These are phyloP conservation scores for Rhynchosporium graminicola DNA, from an alignment of 2,329 filamentous ascomycete genomes.

Conservation along the genomic window DNA sequence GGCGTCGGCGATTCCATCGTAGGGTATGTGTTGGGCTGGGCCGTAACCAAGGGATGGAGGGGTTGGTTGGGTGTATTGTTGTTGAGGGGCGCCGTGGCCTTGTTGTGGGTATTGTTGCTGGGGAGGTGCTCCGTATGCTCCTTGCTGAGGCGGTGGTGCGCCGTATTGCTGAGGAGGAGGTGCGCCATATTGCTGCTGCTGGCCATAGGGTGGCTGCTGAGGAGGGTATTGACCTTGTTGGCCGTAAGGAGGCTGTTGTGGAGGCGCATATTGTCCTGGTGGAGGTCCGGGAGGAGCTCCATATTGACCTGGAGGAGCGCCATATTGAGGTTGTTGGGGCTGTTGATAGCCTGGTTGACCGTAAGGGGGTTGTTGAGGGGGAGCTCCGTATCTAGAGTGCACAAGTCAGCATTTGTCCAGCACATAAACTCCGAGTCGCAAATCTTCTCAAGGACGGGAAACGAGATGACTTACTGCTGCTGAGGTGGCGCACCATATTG, in stretches of 20 bases:
- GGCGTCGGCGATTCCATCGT: conserved; percentile 69
- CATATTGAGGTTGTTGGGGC: conserved; percentile 8
- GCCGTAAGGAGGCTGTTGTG: conserved; percentile 21
- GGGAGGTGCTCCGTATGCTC: conserved; percentile 27
- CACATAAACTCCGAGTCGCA: neutral
- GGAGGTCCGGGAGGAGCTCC: conserved; percentile 19
- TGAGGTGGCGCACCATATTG: conserved; percentile 26
- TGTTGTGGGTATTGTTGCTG: conserved; percentile 35
- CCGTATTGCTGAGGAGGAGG: conserved; percentile 17
- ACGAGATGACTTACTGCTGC: conserved; percentile 22
- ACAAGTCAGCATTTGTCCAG: conserved; percentile 2
- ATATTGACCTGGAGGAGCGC: conserved; percentile 6
- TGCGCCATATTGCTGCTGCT: conserved; percentile 11
- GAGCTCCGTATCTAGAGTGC: conserved; percentile 19
- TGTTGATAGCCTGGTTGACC: too few species aligned
- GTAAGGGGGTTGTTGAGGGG: conserved; percentile 14
- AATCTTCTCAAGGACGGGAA: too few species aligned
- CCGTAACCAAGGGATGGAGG: conserved; percentile 75
- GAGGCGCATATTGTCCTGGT: conserved; percentile 29
- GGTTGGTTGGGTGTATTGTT: conserved; percentile 51
- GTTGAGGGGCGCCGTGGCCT: conserved; percentile 41
- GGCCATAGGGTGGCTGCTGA: conserved; percentile 27
- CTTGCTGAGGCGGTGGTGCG: conserved; percentile 10
- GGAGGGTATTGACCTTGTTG: conserved; percentile 22
- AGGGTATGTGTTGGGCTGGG: conserved; percentile 66